Conservation (phyloP, 768 basidiomycete genomes). For the Pleurotus cornucopiae region DNA sequence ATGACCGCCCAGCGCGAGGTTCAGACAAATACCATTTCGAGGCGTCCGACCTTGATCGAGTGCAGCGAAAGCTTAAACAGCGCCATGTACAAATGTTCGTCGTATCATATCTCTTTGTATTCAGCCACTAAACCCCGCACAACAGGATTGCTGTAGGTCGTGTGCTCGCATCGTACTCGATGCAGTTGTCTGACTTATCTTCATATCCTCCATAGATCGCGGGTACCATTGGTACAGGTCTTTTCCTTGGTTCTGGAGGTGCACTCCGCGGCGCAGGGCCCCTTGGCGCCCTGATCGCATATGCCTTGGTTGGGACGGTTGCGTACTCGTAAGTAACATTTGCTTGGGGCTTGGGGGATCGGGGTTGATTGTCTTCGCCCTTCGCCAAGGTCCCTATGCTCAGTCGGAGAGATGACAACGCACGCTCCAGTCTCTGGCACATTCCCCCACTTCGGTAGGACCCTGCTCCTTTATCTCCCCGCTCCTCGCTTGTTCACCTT, state of each 20-base stretch:
- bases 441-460: conserved; percentile 65
- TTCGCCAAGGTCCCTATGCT: conserved; percentile 47
- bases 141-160: conserved; percentile 58
- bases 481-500: neutral
- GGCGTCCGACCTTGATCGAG: conserved; percentile 60
- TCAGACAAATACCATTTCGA: conserved; percentile 42
- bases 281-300: conserved; percentile 62
- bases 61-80: conserved; percentile 71
- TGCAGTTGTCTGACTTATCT: neutral
- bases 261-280: conserved; percentile 61
- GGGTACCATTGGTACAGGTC: conserved; percentile 71
- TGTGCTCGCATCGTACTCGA: neutral
- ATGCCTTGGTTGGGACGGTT: conserved; percentile 59
- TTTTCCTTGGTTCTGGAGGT: conserved; percentile 68
- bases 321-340: conserved; percentile 50
- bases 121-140: conserved; percentile 1
- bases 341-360: neutral
- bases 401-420: conserved; percentile 77
- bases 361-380: neutral
- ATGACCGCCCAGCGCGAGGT: neutral
- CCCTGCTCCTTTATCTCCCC: neutral
- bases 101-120: neutral
- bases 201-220: conserved; percentile 42
- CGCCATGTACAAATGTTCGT: conserved; percentile 76
- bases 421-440: conserved; percentile 76